A percentile compares a stretch with the other conserved stretches of the same genome.
Conservation (phyloP, 495 filamentous ascomycete genomes). For the Podospora appendiculata region DNA sequence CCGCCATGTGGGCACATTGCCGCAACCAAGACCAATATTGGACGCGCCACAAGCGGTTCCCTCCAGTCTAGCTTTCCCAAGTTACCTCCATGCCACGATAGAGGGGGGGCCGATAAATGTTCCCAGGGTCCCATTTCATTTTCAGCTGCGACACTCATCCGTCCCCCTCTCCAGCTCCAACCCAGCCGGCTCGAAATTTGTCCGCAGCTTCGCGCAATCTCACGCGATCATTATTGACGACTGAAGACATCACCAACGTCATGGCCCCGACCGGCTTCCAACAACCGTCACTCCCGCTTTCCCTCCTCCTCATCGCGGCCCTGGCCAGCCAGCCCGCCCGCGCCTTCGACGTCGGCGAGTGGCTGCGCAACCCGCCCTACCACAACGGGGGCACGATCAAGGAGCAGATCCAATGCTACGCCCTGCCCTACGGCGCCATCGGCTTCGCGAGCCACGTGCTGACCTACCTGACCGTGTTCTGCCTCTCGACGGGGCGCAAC, state of each 20-base stretch:
- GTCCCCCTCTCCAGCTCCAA: too few species aligned
- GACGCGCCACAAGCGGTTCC: too few species aligned
- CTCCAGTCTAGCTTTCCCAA: too few species aligned
- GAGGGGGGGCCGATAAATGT: too few species aligned
- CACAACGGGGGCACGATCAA: constrained; percentile 2
- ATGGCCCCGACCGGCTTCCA: not conserved
- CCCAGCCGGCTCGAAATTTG: too few species aligned
- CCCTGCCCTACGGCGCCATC: constrained; percentile 28
- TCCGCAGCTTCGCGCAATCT: too few species aligned
- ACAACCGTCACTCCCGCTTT: not conserved
- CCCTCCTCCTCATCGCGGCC: not conserved
- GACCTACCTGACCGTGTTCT: constrained; percentile 25
- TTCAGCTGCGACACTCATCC: too few species aligned
- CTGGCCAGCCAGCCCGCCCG: not conserved
- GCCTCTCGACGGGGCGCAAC: constrained; percentile 10
- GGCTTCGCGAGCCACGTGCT: constrained; percentile 27
- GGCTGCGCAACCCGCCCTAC: constrained; percentile 7
- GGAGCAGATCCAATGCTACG: constrained; percentile 27
- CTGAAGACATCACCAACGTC: not conserved
- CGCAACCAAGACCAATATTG: too few species aligned
- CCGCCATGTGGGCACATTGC: too few species aligned
- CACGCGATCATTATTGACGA: too few species aligned
- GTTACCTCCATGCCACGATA: too few species aligned
- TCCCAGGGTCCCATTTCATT: too few species aligned
- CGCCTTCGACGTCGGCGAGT: constrained; percentile 3